phyloP scores from a whole-genome alignment of 2,329 filamentous ascomycete species.

The Tolypocladium ovalisporum region DNA sequence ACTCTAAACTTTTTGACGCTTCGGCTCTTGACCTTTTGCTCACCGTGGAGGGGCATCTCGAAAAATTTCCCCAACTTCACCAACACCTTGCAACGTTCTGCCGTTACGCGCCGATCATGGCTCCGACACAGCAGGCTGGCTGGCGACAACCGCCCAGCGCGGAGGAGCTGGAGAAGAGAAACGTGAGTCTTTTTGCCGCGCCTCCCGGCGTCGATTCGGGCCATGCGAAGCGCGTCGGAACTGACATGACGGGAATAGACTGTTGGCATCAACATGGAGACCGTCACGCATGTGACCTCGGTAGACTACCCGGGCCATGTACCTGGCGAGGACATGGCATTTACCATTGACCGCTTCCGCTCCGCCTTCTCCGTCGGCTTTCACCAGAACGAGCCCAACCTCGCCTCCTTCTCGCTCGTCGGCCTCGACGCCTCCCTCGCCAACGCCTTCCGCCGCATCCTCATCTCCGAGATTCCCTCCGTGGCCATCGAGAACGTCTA shows the following conservation, averaged over 20 bases:
- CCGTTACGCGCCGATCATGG: conserved; percentile 14
- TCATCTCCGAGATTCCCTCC: conserved; percentile 88
- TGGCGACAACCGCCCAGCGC: conserved; percentile 30
- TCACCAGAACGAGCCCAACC: conserved; percentile 67
- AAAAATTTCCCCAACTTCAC: conserved; percentile 2
- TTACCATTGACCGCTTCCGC: conserved; percentile 64
- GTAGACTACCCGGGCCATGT: conserved; percentile 90
- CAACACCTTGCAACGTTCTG: neutral
- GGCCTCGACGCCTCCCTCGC: conserved; percentile 87
- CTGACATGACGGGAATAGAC: conserved; percentile 40
- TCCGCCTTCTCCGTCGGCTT: conserved; percentile 65
- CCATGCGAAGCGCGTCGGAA: neutral
- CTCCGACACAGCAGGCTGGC: conserved; percentile 19
- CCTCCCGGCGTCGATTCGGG: neutral
- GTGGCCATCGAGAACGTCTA: conserved; percentile 91
- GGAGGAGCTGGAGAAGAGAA: conserved; percentile 51
- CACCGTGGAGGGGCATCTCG: conserved; percentile 1
- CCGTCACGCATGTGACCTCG: conserved; percentile 76
- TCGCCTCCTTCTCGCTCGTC: conserved; percentile 82
- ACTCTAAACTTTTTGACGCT: conserved; percentile 1
- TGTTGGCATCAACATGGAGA: conserved; percentile 81
- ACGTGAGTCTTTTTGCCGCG: conserved; percentile 29
- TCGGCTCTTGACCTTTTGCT: neutral
- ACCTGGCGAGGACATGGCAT: conserved; percentile 76
- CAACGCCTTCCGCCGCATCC: conserved; percentile 93